Base-by-base conservation (phyloP, 257 asterid genomes). In the Leptodermis oblonga region DNA sequence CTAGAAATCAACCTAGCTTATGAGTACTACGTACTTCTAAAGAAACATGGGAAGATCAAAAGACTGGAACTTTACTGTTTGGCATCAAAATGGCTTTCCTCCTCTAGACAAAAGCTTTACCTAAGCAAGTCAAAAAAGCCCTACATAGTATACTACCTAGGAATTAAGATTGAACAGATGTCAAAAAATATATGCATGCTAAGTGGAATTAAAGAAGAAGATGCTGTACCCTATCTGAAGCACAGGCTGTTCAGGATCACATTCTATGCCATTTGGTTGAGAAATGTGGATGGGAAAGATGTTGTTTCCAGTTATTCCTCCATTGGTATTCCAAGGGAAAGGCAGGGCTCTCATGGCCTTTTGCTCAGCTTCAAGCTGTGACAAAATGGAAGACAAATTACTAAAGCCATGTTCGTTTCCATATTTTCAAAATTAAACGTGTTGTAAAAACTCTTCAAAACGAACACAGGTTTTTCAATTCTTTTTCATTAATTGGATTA, bases 161-260 rank as follows among this genome's bases (percentile, higher is more conserved):
- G n/a, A n/a, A n/a, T n/a, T n/a, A n/a, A n/a, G n/a, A n/a, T n/a
- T n/a, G n/a, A n/a, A n/a, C n/a, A n/a, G n/a, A n/a, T n/a, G n/a
- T n/a, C n/a, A n/a, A n/a, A n/a, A n/a, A n/a, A n/a, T n/a, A n/a
- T n/a, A n/a, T n/a, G n/a, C n/a, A n/a, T n/a, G n/a, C n/a, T n/a
- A n/a, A n/a, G n/a, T n/a, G n/a, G n/a, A n/a, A n/a, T n/a, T n/a
- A n/a, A n/a, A n/a, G n/a, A n/a, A n/a, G n/a, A n/a, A n/a, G 59
- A 52, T 23, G 23, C 59, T n/a, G 9, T 87, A 91, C 97, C 96
- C 97, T 31, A 89, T 91, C 77, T 91, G 82, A 46, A 91, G 82
- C 7, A 83, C 62, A 28, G 95, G 90, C 36, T 85, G 88, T 39
- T 85, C 88, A 67, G 62, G 49, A 25, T 81, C 85, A 42, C 83